A percentile compares a stretch with the other conserved stretches of the same genome.
These are phyloP conservation scores for Dioscorea dumetorum DNA, from an alignment of 106 monocot species.

Conservation along the genomic window DNA sequence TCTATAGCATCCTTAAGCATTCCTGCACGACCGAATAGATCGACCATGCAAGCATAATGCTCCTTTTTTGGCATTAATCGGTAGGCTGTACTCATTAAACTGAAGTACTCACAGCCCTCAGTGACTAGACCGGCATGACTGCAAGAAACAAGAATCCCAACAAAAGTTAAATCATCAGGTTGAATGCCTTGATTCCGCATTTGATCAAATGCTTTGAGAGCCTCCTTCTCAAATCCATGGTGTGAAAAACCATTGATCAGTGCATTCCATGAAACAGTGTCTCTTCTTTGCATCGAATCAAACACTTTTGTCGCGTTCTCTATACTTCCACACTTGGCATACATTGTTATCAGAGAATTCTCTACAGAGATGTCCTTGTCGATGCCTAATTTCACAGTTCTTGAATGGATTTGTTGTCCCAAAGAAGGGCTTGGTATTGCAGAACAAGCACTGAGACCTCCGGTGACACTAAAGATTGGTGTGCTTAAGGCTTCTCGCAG, in stretches of 20 bases:
- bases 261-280: constrained; percentile 54
- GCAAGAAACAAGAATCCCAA: constrained; percentile 44
- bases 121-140: constrained; percentile 41
- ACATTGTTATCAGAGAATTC: constrained; percentile 73
- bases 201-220: constrained; percentile 35
- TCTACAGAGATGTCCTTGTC: constrained; percentile 25
- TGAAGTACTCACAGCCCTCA: constrained; percentile 43
- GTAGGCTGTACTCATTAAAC: constrained; percentile 35
- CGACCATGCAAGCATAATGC: constrained; percentile 66
- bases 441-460: constrained; percentile 43
- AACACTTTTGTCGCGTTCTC: constrained; percentile 27
- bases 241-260: constrained; percentile 48
- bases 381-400: constrained; percentile 26
- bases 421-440: constrained; percentile 11
- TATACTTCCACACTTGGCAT: constrained; percentile 58
- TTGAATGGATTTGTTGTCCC: constrained; percentile 53
- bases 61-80: constrained; percentile 42
- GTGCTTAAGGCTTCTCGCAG: constrained; percentile 20
- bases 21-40: constrained; percentile 53
- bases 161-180: constrained; percentile 63
- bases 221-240: constrained; percentile 38
- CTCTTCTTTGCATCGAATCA: constrained; percentile 32
- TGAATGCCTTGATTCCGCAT: constrained; percentile 35
- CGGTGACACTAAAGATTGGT: constrained; percentile 18
- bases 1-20: constrained; percentile 43